Base-by-base conservation (phyloP, 768 basidiomycete genomes). In the Boletus vermiculosoides region DNA sequence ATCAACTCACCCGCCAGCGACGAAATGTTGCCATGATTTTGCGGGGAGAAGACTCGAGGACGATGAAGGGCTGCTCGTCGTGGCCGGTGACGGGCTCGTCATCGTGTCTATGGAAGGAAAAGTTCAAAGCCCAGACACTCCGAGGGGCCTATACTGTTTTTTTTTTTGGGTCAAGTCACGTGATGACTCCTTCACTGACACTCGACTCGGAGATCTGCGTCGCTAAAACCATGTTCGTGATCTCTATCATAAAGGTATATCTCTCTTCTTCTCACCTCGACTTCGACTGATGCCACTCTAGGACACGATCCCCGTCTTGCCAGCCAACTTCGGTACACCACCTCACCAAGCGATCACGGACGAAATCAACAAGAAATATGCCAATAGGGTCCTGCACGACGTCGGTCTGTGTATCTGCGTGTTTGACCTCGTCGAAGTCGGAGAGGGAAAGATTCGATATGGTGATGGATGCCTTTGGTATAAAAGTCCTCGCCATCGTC, bases 391-490 rank as follows among this genome's bases (percentile, higher is more conserved):
- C 45, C 75, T 98, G 18, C 91, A 94, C 65, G 89, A 94, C 54
- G 87, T 96, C 55, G 96, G 96, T 1, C 82, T 99, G 23, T 95
- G 92, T 61, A 82, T 98, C 51, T 92, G 87, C 57, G 83, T 94
- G 1, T 97, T 94, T 59, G 96, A 98, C 70, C 74, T 99, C 40
- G 76, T 86, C 0, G 83, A 92, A 61, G 89, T 86, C 1, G 88
- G 92, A 2, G 94, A 98, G 67, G 96, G 96, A 1, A 94, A 90
- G 60, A 87, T 99, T 5, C 81, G 94, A 36, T 97, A 95, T 65
- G 95, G 96, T 0, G 96, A 99, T 71, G 96, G 96, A 0, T 87
- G 86, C 67, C 76, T 96, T 66, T 98, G 94, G 88, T 94, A 98
- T 69, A 93, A 90, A 80, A 84, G 95, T 95, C 50, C 58, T 45